Base-by-base conservation (phyloP, 2,329 filamentous ascomycete species). In the Neurospora crassa region DNA sequence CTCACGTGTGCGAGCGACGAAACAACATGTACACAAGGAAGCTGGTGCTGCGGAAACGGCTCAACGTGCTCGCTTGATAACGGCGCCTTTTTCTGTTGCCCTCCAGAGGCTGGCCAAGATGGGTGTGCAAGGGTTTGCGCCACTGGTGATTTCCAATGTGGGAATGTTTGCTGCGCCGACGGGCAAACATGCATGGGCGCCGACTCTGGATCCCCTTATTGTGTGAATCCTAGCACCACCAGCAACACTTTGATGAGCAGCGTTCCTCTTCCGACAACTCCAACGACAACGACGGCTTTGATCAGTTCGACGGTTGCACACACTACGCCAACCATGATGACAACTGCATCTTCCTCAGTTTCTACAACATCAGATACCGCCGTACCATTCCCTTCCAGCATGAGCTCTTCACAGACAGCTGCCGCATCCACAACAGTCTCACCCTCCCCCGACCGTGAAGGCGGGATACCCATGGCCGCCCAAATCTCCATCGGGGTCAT, bases 1-100 rank as follows among this genome's bases (percentile, higher is more conserved):
- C 53, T 63, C 29, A 37, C 16, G 16, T 71, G 70, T 7, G 70
- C 67, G 5, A 42, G 40, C 29, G 43, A 69, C 67, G 72, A 73
- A 40, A 73, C 72, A 34, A 71, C 73, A 37, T 75, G 74, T 53
- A 63, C 73, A 1, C 73, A 75, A 29, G 72, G 67, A 14, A 72
- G 71, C n/a, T 75, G 74, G 74, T 75, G 74, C 37, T 75, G 74
- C 67, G 69, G 71, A 24, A 70, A 69, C 2, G 71, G 70, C 37
- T 71, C 74, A n/a, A 71, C 72, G 14, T 75, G 74, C 53, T 72
- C 70, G 5, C 18, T 73, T 34, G 8, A 68, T 24, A 43, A 70
- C 41, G 72, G 72, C 2, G 73, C 69, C 12, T 74, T 73, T 63
- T 72, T 74, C 59, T 75, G 74, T 43, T 75, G 74, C 59, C 68